Base-by-base conservation (phyloP, 1,284 basidiomycete species). In the Tylopilus sp. region DNA sequence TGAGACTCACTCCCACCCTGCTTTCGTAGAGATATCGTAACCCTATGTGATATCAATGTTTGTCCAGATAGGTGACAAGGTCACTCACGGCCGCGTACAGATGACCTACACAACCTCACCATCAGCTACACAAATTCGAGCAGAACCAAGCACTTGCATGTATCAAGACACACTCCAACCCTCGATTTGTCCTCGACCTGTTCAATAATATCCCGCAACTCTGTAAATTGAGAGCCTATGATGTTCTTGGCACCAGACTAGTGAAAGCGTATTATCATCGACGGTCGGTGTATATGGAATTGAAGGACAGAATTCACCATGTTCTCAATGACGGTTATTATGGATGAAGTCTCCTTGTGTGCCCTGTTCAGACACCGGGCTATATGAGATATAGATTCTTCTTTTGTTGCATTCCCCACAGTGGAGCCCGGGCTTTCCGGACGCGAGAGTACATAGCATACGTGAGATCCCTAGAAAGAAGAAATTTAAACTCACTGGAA, bases 101-200 rank as follows among this genome's bases (percentile, higher is more conserved):
- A 70, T 94, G 91, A 65, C 85, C 85, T 88, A 30, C 0, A 4
- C 3, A 29, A 21, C 0, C 4, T 5, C 24, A 28, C 62, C 12
- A 52, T 26, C 11, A 35, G 20, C 4, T 11, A 18, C 21, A 29
- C 14, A 10, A 2, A 8, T 26, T 2, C 4, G 26, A 15, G 18
- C 33, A 6, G 14, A 15, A 14, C n/a, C 55, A 28, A 26, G 14
- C 0, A 61, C 81, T 46, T 56, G 82, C 91, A 93, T 0, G 91
- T 93, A 69, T 94, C 91, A 49, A 94, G 70, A 67, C 91, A 94
- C 2, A 93, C 83, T 0, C 89, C 86, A 0, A 94, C 81, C 31
- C 91, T 71, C 0, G 70, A 68, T 67, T 91, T 92, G 63, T 93
- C 81, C 5, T 83, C 72, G 1, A 94, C 86, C n/a, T 74, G 71